Percentiles rank a stretch among this genome's conserved stretches.
Evolutionary conservation across 73 alveolate species (phyloP).

Genomic region (Paramecium pentaurelia): DNA sequence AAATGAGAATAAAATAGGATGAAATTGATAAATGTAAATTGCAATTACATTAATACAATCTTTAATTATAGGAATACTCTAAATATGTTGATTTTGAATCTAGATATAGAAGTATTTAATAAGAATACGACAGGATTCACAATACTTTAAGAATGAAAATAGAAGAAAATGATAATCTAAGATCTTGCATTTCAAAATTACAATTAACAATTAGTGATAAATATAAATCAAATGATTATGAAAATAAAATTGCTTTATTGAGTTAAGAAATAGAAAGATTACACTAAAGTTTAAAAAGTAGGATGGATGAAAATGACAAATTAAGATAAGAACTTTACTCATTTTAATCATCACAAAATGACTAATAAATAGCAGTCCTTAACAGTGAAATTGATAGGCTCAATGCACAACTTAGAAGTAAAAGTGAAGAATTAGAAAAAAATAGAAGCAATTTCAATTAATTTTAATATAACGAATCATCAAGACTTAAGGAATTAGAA

Average conservation of each 20-base stretch:
- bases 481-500: constrained; percentile 11
- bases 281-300: constrained; percentile 21
- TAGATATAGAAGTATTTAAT: not conserved
- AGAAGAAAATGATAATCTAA: constrained; percentile 41
- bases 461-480: not conserved
- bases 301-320: constrained; percentile 4
- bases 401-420: not conserved
- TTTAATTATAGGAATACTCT: not conserved
- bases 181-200: constrained; percentile 11
- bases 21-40: constrained; percentile 2
- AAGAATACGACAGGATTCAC: constrained; percentile 4
- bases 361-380: not conserved
- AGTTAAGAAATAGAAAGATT: constrained; percentile 42
- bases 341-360: not conserved
- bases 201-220: not conserved
- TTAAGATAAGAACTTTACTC: not conserved
- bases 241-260: constrained; percentile 28
- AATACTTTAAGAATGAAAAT: constrained; percentile 18
- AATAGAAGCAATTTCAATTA: not conserved
- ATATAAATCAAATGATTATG: not conserved
- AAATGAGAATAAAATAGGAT: not conserved
- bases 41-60: not conserved
- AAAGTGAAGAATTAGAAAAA: constrained; percentile 37
- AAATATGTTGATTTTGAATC: not conserved
- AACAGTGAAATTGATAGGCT: constrained; percentile 23